phyloP scores from a whole-genome alignment of 208 protist genomes.

The Perkinsela sp. region DNA sequence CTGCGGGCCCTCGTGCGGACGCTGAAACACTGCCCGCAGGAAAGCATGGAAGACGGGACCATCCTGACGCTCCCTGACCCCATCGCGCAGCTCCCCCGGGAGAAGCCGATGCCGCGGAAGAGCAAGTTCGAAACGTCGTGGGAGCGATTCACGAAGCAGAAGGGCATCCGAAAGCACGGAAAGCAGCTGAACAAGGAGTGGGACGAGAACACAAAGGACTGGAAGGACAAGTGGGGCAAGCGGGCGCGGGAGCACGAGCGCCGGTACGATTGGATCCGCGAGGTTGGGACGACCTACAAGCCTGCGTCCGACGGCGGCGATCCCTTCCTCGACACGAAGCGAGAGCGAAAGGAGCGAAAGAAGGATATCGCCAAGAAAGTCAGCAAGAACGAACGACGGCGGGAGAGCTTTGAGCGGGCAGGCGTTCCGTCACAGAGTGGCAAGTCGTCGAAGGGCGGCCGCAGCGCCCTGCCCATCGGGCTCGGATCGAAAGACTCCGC shows the following conservation, averaged over 20 bases:
- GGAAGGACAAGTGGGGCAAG: slow-evolving; percentile 70
- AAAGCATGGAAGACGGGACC: neutral
- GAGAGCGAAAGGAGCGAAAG: slow-evolving; percentile 40
- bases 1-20: neutral
- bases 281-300: slow-evolving; percentile 55
- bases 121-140: slow-evolving; percentile 57
- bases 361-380: slow-evolving; percentile 63
- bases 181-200: slow-evolving; percentile 63
- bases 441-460: neutral
- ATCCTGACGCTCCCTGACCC: slow-evolving; percentile 44
- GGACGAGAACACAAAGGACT: slow-evolving; percentile 55
- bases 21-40: neutral
- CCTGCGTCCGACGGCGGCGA: slow-evolving; percentile 53
- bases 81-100: slow-evolving; percentile 44
- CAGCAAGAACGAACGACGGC: neutral
- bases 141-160: slow-evolving; percentile 69
- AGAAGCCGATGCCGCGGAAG: slow-evolving; percentile 51
- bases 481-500: slow-evolving; percentile 25
- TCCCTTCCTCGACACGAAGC: slow-evolving; percentile 65
- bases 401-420: neutral
- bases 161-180: slow-evolving; percentile 56
- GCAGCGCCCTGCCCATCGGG: slow-evolving; percentile 36
- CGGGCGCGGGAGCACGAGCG: slow-evolving; percentile 50
- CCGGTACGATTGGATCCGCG: slow-evolving; percentile 64
- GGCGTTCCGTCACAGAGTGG: neutral